These are phyloP conservation scores for Canavalia ensiformis DNA, from an alignment of 306 rosid genomes.

Conservation along the genomic window DNA sequence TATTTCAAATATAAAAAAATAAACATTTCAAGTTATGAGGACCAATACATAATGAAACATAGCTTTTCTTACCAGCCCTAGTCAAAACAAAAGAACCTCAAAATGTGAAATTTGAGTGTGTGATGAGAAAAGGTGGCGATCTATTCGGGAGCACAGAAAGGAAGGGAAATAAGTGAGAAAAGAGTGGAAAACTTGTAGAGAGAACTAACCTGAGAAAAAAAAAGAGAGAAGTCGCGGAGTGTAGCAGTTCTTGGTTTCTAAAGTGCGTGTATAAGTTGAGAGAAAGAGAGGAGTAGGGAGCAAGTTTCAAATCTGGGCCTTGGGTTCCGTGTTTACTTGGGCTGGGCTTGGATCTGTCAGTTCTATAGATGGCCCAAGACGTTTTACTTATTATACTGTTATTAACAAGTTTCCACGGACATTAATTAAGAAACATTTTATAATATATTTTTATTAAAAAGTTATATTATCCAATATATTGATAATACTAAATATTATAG, in stretches of 20 bases:
- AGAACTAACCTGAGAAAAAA: conserved; percentile 32
- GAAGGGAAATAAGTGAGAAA: conserved; percentile 9
- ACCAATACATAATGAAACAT: neutral
- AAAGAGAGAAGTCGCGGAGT: neutral
- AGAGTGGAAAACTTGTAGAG: neutral
- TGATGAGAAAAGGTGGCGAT: neutral
- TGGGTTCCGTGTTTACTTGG: neutral
- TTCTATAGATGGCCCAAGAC: neutral
- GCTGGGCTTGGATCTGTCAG: neutral
- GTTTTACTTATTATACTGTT: neutral
- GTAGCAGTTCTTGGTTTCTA: neutral
- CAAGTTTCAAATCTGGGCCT: conserved; percentile 31
- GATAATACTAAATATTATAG: too few species aligned
- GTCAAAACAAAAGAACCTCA: neutral
- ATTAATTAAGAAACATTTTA: too few species aligned
- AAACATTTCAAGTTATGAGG: neutral
- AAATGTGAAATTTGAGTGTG: conserved; percentile 22
- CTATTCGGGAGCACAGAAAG: conserved; percentile 6
- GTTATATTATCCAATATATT: too few species aligned
- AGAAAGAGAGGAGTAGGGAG: conserved; percentile 24
- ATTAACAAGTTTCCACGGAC: too few species aligned
- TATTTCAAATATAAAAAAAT: neutral
- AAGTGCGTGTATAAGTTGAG: neutral
- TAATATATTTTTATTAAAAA: too few species aligned
- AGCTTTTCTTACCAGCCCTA: conserved; percentile 18